These are phyloP conservation scores for Monosporascus sp. DNA, from an alignment of 2,329 filamentous ascomycete genomes.

Conservation along the genomic window DNA sequence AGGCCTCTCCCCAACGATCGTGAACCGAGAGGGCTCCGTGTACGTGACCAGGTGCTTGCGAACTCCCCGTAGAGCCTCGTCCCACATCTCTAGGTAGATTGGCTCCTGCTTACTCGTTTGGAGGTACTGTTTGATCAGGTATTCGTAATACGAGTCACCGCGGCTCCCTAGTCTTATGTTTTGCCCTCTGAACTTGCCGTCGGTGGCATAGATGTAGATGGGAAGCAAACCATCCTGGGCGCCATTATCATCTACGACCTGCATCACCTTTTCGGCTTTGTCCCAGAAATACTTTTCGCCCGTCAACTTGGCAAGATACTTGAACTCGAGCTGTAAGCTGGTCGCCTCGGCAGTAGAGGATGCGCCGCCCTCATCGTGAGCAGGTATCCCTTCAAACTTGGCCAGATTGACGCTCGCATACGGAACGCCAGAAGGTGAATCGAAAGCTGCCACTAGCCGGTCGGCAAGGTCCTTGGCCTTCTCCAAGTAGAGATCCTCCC, in stretches of 20 bases:
- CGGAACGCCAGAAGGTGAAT: conserved; percentile 79
- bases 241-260: conserved; percentile 80
- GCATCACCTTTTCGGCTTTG: conserved; percentile 83
- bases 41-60: conserved; percentile 92
- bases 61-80: conserved; percentile 76
- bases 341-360: conserved; percentile 93
- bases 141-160: conserved; percentile 98
- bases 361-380: conserved; percentile 79
- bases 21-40: conserved; percentile 71
- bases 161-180: conserved; percentile 91
- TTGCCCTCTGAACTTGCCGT: conserved; percentile 70
- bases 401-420: conserved; percentile 87
- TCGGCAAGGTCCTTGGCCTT: conserved; percentile 93
- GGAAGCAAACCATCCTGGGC: conserved; percentile 78
- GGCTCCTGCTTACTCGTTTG: conserved; percentile 85
- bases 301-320: conserved; percentile 91
- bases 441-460: conserved; percentile 79
- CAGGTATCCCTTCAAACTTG: conserved; percentile 68
- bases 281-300: conserved; percentile 93
- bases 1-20: conserved; percentile 84
- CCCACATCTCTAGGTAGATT: conserved; percentile 89
- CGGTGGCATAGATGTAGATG: conserved; percentile 80
- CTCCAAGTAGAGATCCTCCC: conserved; percentile 91
- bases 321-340: conserved; percentile 90
- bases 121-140: conserved; percentile 96